Evolutionary conservation across 805 yeast species (phyloP).

Genomic region (Candida oleophila): DNA sequence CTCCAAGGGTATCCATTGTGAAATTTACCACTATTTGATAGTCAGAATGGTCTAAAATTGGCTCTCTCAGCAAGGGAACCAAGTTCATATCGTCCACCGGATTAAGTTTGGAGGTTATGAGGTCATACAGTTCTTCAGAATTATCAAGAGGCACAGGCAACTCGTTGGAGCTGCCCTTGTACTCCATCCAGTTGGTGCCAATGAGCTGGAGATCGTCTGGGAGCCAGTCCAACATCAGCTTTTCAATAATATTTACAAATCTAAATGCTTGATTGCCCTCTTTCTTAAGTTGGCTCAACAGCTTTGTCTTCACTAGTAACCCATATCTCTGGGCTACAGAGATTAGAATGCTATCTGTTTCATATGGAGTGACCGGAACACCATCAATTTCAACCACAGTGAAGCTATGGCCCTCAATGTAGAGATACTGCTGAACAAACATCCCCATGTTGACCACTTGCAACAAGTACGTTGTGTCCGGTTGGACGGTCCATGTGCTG

Average conservation of each 20-base stretch:
- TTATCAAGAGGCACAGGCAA: constrained; percentile 30
- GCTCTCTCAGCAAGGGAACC: constrained; percentile 29
- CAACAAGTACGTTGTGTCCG: constrained; percentile 80
- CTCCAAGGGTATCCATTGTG: constrained; percentile 75
- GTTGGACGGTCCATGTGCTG: constrained; percentile 74
- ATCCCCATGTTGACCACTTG: constrained; percentile 87
- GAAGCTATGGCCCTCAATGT: constrained; percentile 84
- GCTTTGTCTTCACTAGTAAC: constrained; percentile 72
- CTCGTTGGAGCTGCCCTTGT: constrained; percentile 39
- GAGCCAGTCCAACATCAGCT: constrained; percentile 73
- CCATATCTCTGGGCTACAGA: constrained; percentile 93
- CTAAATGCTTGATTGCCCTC: constrained; percentile 46
- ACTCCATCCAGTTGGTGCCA: constrained; percentile 72
- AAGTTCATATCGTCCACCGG: constrained; percentile 43
- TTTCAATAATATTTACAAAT: constrained; percentile 78
- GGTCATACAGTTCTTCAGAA: constrained; percentile 19
- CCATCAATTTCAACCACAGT: constrained; percentile 93
- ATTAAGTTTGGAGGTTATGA: constrained; percentile 43
- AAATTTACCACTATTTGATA: constrained; percentile 68
- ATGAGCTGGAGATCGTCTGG: constrained; percentile 69
- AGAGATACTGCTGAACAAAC: constrained; percentile 85
- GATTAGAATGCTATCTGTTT: constrained; percentile 70
- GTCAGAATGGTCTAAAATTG: constrained; percentile 65
- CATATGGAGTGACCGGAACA: constrained; percentile 72
- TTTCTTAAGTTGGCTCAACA: constrained; percentile 51